Evolutionary conservation across 306 rosid species (phyloP).

Genomic region (Styphnolobium japonicum): DNA sequence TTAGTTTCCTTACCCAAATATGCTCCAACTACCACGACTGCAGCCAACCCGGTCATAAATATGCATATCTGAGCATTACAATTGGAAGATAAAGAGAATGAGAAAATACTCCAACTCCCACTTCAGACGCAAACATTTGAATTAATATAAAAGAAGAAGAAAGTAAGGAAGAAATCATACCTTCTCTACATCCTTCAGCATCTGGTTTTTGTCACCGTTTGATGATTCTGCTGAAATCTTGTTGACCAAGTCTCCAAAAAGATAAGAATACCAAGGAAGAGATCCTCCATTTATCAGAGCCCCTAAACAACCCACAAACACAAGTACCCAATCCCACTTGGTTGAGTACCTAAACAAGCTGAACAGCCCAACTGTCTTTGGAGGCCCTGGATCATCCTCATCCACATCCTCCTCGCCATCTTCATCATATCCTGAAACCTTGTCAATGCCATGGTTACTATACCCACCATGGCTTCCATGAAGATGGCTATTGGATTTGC

Average conservation of each 20-base stretch:
- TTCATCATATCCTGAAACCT: constrained; percentile 35
- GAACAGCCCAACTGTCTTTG: constrained; percentile 61
- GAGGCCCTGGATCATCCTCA: constrained; percentile 46
- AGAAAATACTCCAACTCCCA: background rate
- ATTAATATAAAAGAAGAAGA: background rate
- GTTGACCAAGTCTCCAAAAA: constrained; percentile 68
- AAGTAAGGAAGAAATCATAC: constrained; percentile 24
- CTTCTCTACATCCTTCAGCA: constrained; percentile 61
- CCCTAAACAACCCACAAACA: constrained; percentile 81
- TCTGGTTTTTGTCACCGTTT: constrained; percentile 18
- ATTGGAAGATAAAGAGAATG: background rate
- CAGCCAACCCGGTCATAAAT: constrained; percentile 65
- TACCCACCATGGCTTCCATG: constrained; percentile 24
- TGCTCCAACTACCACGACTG: constrained; percentile 76
- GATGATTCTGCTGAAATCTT: constrained; percentile 53
- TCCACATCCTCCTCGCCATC: constrained; percentile 48
- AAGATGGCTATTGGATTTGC: background rate
- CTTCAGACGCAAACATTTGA: background rate
- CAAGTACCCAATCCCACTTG: constrained; percentile 69
- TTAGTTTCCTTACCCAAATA: constrained; percentile 62
- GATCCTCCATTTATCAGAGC: constrained; percentile 89
- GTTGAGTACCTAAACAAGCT: constrained; percentile 81
- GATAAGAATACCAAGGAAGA: constrained; percentile 78
- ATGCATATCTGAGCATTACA: constrained; percentile 62
- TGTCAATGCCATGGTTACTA: constrained; percentile 17